Base-by-base conservation (phyloP, 2,329 filamentous ascomycete species). In the Fusarium circinatum region DNA sequence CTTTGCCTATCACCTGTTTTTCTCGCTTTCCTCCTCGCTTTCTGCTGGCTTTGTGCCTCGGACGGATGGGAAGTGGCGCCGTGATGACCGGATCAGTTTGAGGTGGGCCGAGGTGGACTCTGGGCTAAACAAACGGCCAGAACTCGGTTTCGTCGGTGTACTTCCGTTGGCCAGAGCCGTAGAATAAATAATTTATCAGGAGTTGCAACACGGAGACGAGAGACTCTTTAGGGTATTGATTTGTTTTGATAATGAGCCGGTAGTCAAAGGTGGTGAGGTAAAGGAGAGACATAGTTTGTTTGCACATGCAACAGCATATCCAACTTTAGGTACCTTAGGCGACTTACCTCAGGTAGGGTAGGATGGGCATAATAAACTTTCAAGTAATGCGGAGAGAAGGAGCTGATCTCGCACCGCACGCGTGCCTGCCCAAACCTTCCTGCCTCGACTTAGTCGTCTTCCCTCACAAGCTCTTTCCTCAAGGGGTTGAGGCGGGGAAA, bases 81-180 rank as follows among this genome's bases (percentile, higher is more conserved):
- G 66, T 70, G 58, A 59, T 66, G 66, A 67, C 66, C 66, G 51
- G 51, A 42, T 47, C 57, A 59, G 49, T 57, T 56, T 65, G 63
- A 61, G 57, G 72, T 74, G 68, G 72, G 71, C 72, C 71, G 71
- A 74, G 71, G 72, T 75, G 72, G 71, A 61, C 72, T 75, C 60
- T 45, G 63, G 60, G 62, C 68, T 60, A 72, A 67, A 58, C 34
- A 68, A 68, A 49, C 55, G 62, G 67, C 55, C 47, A 74, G 34
- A 72, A 61, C 68, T 69, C 41, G 64, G 52, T 47, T 32, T 73
- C 45, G 59, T 72, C 68, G 64, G 71, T 62, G 39, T 62, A 63
- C 62, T 68, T 71, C 71, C 63, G 71, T 68, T 68, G 49, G 52
- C 47, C 47, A 57, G 64, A 57, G 63, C 48, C 41, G 57, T 32